These are phyloP conservation scores for Friedmanniomyces endolithicus DNA, from an alignment of 495 filamentous ascomycete species.

Conservation along the genomic window DNA sequence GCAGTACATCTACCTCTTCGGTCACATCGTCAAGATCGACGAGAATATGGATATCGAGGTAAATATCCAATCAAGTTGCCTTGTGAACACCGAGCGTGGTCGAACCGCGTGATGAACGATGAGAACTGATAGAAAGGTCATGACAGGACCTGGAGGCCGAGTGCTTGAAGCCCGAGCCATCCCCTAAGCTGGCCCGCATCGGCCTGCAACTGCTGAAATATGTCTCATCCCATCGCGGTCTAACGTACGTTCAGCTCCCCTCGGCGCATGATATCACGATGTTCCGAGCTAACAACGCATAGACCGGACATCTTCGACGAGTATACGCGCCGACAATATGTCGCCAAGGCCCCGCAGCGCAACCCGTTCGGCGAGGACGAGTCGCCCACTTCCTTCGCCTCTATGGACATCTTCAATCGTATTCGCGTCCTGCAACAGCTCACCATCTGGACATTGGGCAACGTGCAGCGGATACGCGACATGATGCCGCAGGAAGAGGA, in stretches of 20 bases:
- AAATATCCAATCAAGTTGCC: conserved; percentile 12
- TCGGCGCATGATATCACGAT: not conserved
- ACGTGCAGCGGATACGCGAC: conserved; percentile 72
- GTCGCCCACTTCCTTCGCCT: conserved; percentile 53
- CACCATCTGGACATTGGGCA: conserved; percentile 79
- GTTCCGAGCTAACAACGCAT: conserved; percentile 5
- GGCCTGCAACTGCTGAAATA: conserved; percentile 83
- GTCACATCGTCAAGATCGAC: conserved; percentile 75
- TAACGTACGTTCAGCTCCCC: conserved; percentile 51
- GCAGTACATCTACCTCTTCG: conserved; percentile 87
- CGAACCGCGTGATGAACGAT: not conserved
- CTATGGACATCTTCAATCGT: conserved; percentile 77
- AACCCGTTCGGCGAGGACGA: conserved; percentile 85
- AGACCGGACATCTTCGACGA: conserved; percentile 88
- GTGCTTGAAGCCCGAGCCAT: conserved; percentile 63
- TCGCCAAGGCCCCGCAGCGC: conserved; percentile 60
- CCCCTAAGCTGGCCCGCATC: conserved; percentile 62
- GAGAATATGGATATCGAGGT: conserved; percentile 79
- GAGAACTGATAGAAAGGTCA: conserved; percentile 1
- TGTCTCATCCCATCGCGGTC: conserved; percentile 82
- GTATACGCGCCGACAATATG: conserved; percentile 81
- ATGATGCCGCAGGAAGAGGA: conserved; percentile 71
- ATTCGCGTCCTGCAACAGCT: conserved; percentile 83
- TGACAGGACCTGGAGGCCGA: conserved; percentile 76
- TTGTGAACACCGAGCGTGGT: not conserved